Conservation (phyloP, 352 stramenopile species). For the Globisporangium splendens region DNA sequence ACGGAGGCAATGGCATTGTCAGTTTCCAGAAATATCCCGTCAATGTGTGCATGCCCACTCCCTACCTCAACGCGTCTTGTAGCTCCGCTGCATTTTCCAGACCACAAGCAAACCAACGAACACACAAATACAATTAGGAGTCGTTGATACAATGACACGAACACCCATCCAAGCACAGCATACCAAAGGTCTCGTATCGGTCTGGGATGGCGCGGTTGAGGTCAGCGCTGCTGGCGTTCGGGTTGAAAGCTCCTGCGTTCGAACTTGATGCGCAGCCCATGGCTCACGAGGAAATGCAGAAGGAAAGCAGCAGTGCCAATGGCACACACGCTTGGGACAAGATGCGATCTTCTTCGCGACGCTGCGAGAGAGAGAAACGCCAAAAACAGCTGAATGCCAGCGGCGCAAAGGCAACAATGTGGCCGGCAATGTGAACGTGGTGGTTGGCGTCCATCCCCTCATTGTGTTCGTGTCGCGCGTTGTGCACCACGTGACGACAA, state of each 20-base stretch:
- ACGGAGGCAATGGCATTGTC: conserved; percentile 1
- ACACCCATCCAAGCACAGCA: conserved; percentile 7
- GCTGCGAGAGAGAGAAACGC: not conserved
- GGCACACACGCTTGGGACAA: not conserved
- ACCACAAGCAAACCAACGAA: too few species aligned
- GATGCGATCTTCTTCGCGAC: too few species aligned
- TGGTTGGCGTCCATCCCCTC: not conserved
- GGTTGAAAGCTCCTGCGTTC: not conserved
- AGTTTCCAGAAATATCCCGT: too few species aligned
- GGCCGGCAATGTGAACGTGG: too few species aligned
- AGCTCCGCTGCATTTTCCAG: conserved; percentile 39
- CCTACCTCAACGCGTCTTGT: conserved; percentile 51
- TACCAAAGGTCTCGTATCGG: conserved; percentile 63
- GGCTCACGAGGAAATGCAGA: not conserved
- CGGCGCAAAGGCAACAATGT: too few species aligned
- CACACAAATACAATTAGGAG: conserved; percentile 10
- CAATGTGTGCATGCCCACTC: not conserved
- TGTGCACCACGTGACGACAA: not conserved
- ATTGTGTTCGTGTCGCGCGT: not conserved
- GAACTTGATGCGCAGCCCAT: conserved; percentile 32
- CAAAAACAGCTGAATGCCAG: not conserved
- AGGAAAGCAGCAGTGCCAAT: not conserved
- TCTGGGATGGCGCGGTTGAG: conserved; percentile 47
- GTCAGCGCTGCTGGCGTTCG: conserved; percentile 3
- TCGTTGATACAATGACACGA: not conserved